phyloP scores from a whole-genome alignment of 176 grass and related monocot species.

The Carex parvula region DNA sequence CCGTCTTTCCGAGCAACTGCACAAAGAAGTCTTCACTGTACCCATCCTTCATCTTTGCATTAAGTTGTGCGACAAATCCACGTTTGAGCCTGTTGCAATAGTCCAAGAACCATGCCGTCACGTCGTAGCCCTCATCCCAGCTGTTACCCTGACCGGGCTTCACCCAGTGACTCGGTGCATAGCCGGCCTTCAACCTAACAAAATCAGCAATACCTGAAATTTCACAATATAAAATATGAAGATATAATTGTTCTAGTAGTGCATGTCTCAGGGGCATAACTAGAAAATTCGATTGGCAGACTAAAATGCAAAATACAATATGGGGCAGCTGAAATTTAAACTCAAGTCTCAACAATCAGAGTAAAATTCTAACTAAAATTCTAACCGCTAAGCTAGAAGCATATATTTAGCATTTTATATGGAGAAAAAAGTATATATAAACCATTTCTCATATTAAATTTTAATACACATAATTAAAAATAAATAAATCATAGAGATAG shows the following conservation, averaged over 20 bases:
- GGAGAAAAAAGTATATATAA: no score
- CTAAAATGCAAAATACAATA: no score
- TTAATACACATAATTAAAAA: no score
- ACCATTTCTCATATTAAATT: no score
- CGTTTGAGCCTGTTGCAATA: constrained; percentile 47
- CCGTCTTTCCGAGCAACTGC: constrained; percentile 44
- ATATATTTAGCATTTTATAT: no score
- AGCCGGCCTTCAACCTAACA: constrained; percentile 47
- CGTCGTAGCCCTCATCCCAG: constrained; percentile 58
- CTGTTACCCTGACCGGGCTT: constrained; percentile 30
- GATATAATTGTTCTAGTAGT: not conserved
- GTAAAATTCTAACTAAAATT: no score
- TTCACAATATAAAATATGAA: not conserved
- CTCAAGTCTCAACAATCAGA: no score
- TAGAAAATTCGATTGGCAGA: no score
- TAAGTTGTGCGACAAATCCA: constrained; percentile 53
- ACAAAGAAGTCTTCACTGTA: constrained; percentile 54
- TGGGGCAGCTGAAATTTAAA: no score
- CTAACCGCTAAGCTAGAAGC: no score
- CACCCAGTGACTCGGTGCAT: constrained; percentile 40
- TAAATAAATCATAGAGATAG: no score
- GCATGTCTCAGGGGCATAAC: no score
- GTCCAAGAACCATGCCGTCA: constrained; percentile 63
- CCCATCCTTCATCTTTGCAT: constrained; percentile 49
- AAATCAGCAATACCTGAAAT: constrained; percentile 64